Evolutionary conservation across 306 rosid genomes (phyloP).

Genomic region (Sechiopsis laciniata): DNA sequence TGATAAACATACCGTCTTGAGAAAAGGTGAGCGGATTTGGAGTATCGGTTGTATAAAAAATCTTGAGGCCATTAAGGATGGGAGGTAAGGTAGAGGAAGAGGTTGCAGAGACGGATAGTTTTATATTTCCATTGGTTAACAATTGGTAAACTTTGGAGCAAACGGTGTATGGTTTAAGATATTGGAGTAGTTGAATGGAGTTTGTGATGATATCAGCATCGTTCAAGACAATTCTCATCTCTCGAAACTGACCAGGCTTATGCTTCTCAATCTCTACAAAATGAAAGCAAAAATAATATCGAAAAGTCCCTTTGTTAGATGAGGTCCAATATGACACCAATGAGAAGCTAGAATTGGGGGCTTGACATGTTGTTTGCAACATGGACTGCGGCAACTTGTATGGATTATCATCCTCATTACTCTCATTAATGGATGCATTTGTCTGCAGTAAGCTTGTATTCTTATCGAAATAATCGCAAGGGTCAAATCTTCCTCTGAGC

Average conservation of each 20-base stretch:
- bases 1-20: neutral
- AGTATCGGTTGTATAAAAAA: neutral
- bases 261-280: constrained; percentile 8
- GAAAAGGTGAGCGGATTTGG: neutral
- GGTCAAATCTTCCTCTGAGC: too few relatives aligned
- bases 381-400: too few relatives aligned
- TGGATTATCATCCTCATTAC: too few relatives aligned
- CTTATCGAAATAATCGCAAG: too few relatives aligned
- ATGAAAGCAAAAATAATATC: constrained; percentile 2
- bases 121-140: neutral
- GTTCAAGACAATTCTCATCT: neutral
- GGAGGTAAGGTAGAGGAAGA: neutral
- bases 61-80: neutral
- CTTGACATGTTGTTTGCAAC: too few relatives aligned
- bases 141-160: neutral
- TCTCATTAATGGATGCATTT: too few relatives aligned
- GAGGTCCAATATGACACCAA: too few relatives aligned
- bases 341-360: too few relatives aligned
- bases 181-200: neutral
- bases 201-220: neutral
- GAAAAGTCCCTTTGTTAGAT: too few relatives aligned
- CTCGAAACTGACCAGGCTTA: neutral
- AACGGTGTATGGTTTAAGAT: neutral
- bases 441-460: too few relatives aligned
- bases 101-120: neutral